These are phyloP conservation scores for Phytopythium chamaehyphon DNA, from an alignment of 352 stramenopile species.

Conservation along the genomic window DNA sequence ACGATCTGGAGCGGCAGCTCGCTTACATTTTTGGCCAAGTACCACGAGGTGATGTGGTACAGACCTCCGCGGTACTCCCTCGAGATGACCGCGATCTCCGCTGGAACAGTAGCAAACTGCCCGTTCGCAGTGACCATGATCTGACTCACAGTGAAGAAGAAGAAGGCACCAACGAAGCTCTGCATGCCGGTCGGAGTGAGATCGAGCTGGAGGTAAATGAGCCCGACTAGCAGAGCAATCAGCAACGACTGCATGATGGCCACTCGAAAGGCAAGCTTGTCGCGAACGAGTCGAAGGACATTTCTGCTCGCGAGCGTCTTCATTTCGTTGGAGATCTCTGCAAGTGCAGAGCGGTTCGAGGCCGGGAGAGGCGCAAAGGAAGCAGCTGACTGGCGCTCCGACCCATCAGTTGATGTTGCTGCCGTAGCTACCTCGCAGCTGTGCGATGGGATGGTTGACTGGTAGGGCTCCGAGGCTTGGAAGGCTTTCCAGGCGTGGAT, in stretches of 20 bases:
- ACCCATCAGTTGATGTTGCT: not conserved
- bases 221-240: slow-evolving; percentile 17
- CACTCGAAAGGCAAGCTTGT: slow-evolving; percentile 19
- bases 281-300: slow-evolving; percentile 21
- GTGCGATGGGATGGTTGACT: not conserved
- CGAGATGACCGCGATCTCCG: slow-evolving; percentile 19
- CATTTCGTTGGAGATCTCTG: slow-evolving; percentile 10
- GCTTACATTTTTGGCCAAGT: slow-evolving; percentile 30
- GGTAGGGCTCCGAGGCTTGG: not conserved
- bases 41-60: slow-evolving; percentile 23
- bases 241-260: slow-evolving; percentile 18
- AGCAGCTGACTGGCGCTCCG: no score
- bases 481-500: slow-evolving; percentile 15
- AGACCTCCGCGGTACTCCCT: slow-evolving; percentile 24
- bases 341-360: slow-evolving; percentile 1
- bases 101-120: slow-evolving; percentile 15
- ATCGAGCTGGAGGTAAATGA: slow-evolving; percentile 28
- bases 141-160: slow-evolving; percentile 31
- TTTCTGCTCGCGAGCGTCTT: slow-evolving; percentile 23
- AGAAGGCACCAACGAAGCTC: slow-evolving; percentile 24
- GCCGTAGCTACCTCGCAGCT: not conserved
- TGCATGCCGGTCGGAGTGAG: slow-evolving; percentile 18
- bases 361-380: not conserved
- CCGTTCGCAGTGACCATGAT: slow-evolving; percentile 27
- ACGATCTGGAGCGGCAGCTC: slow-evolving; percentile 27